Evolutionary conservation across 1,284 basidiomycete genomes (phyloP).

Genomic region (Ustilago trichophora): DNA sequence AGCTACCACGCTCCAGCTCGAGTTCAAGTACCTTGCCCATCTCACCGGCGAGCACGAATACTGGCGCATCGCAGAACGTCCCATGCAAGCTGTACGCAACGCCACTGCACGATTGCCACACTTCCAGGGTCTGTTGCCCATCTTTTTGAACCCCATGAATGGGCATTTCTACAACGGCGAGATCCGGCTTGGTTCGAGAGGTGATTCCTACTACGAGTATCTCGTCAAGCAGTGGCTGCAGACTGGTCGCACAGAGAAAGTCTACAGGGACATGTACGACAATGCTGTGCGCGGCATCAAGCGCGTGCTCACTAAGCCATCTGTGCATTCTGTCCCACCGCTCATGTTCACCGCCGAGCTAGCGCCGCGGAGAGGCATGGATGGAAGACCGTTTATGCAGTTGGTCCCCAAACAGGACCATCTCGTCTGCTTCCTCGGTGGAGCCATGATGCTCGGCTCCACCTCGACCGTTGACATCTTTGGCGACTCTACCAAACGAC

Average conservation of each 20-base stretch:
- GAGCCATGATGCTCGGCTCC: slow-evolving; percentile 88
- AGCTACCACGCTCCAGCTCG: slow-evolving; percentile 63
- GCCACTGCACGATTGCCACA: slow-evolving; percentile 55
- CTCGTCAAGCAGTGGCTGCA: slow-evolving; percentile 72
- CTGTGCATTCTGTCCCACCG: slow-evolving; percentile 60
- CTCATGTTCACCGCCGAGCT: slow-evolving; percentile 86
- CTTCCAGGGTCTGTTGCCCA: slow-evolving; percentile 80
- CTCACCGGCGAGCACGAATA: slow-evolving; percentile 80
- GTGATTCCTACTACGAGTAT: slow-evolving; percentile 95
- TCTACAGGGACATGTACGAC: slow-evolving; percentile 89
- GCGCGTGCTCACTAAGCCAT: slow-evolving; percentile 74
- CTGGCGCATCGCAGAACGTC: slow-evolving; percentile 79
- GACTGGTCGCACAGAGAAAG: slow-evolving; percentile 74
- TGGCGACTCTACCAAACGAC: slow-evolving; percentile 19
- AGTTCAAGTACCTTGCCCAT: slow-evolving; percentile 83
- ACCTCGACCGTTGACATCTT: slow-evolving; percentile 27
- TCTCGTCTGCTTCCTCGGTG: slow-evolving; percentile 92
- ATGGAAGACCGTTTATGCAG: slow-evolving; percentile 26
- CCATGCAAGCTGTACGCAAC: slow-evolving; percentile 55
- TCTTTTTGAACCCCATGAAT: slow-evolving; percentile 77
- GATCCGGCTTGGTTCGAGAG: slow-evolving; percentile 88
- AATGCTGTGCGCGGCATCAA: slow-evolving; percentile 84
- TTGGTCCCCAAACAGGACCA: slow-evolving; percentile 90
- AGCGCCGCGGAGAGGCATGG: slow-evolving; percentile 6
- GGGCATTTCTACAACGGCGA: slow-evolving; percentile 79